phyloP scores from a whole-genome alignment of 768 basidiomycete genomes.

The Suillus subaureus region DNA sequence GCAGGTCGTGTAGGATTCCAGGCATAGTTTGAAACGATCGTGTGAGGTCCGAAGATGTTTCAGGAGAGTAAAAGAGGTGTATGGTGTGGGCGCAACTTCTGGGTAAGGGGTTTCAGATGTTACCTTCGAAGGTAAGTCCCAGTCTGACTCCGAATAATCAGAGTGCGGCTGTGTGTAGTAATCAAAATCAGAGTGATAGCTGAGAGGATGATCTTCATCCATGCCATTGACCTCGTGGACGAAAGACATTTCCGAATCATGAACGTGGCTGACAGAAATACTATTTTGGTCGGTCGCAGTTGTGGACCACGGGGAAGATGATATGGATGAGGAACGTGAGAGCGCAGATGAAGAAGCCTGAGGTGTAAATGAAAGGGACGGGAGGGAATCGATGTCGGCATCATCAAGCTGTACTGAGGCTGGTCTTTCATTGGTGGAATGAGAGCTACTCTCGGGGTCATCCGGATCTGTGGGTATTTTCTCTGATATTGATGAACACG shows the following conservation, averaged over 20 bases:
- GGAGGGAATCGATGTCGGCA: constrained; percentile 36
- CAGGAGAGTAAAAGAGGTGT: constrained; percentile 23
- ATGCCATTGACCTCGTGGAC: neutral
- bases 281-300: constrained; percentile 21
- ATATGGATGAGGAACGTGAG: constrained; percentile 46
- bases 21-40: constrained; percentile 43
- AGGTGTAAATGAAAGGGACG: constrained; percentile 34
- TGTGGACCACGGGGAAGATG: constrained; percentile 34
- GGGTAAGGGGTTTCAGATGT: constrained; percentile 15
- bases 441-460: constrained; percentile 7
- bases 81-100: constrained; percentile 19
- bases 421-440: constrained; percentile 18
- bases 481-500: constrained; percentile 14
- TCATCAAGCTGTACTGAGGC: constrained; percentile 20
- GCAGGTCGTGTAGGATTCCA: constrained; percentile 9
- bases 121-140: constrained; percentile 4
- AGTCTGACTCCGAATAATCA: constrained; percentile 33
- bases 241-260: constrained; percentile 11
- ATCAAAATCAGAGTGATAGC: constrained; percentile 39
- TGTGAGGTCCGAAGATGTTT: constrained; percentile 41
- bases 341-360: constrained; percentile 34
- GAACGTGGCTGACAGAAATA: constrained; percentile 18
- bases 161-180: constrained; percentile 36
- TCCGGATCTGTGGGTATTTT: constrained; percentile 11
- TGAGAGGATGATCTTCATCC: constrained; percentile 34